A percentile compares a stretch with the other conserved stretches of the same genome.
Conservation (phyloP, 305 asterid genomes). For the Fraxinus latifolia region DNA sequence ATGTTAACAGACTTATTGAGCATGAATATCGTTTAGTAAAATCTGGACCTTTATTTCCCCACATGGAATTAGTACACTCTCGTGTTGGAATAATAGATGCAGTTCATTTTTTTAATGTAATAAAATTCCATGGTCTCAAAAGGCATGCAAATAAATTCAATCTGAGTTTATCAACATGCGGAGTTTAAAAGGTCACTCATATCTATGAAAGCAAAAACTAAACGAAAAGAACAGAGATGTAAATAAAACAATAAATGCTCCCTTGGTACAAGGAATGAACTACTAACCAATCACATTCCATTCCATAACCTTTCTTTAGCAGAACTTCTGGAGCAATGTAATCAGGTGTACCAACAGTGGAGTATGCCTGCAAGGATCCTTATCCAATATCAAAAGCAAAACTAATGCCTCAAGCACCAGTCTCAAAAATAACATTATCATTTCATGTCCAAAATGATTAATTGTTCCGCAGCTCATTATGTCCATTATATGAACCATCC, state of each 20-base stretch:
- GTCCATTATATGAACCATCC: not conserved
- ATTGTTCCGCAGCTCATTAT: not conserved
- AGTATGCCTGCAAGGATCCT: constrained; percentile 72
- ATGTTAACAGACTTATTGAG: not conserved
- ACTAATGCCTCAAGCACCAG: constrained; percentile 16
- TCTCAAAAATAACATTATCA: constrained; percentile 15
- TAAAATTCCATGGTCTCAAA: not conserved
- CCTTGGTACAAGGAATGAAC: constrained; percentile 9
- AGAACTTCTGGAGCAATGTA: constrained; percentile 97
- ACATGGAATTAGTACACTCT: not conserved
- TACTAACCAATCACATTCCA: constrained; percentile 98
- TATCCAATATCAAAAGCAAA: constrained; percentile 13
- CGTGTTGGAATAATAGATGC: not conserved
- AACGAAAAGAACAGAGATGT: not conserved
- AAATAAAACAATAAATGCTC: not conserved
- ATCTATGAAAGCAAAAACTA: constrained; percentile 14
- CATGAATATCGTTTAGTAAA: not conserved
- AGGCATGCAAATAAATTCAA: constrained; percentile 5
- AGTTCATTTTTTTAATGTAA: not conserved
- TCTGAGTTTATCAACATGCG: not conserved
- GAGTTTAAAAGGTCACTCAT: constrained; percentile 13
- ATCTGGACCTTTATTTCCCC: not conserved
- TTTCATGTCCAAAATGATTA: not conserved
- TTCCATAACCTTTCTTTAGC: constrained; percentile 92
- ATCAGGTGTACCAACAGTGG: constrained; percentile 97